Evolutionary conservation across 2,329 filamentous ascomycete genomes (phyloP), one percentile per base, ranked within the genome.

Genomic region (Fusarium ramigenum): DNA sequence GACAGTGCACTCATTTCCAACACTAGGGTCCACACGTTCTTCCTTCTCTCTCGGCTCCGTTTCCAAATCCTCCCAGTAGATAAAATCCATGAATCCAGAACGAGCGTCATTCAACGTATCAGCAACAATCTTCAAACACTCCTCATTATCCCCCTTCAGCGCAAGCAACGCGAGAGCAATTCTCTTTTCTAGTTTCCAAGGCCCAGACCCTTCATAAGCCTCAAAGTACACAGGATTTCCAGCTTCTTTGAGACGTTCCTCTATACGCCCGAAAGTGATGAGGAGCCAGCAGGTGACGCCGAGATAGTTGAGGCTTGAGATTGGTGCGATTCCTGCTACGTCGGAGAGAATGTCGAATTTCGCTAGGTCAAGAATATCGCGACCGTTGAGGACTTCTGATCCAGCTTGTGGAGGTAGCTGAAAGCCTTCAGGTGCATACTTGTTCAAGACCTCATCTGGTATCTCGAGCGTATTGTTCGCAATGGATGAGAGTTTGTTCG

Each of bases 301-400:
- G 15, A 82, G 21, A 46, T 81, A 84, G 69, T 84, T 84, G 9
- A 84, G 23, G 25, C 77, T 76, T 0, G 79, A 82, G 2, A 81
- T n/a, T 7, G 80, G 80, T 2, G 43, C 25, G 11, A 11, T 34
- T 6, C 72, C 70, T 1, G 44, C 53, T 5, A 75, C 47, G 9
- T 75, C 72, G 9, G 21, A 59, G 15, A 34, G n/a, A 11, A 72
- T 42, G 46, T 75, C 70, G 8, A 10, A 78, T 79, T 61, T 79
- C 70, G 25, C 43, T 18, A n/a, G 82, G 57, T 37, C 82, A 79
- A 18, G 80, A 32, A 28, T 72, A n/a, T 39, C 30, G 7, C 21
- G 25, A 2, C 16, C 15, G 6, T 34, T 11, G 9, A 44, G 47
- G 37, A 15, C 7, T 8, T 36, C 47, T 19, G 47, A 28, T 6